Percentiles rank a stretch among this genome's conserved stretches.
phyloP scores from a whole-genome alignment of 768 basidiomycete genomes.

The Lentinula guzmanii region DNA sequence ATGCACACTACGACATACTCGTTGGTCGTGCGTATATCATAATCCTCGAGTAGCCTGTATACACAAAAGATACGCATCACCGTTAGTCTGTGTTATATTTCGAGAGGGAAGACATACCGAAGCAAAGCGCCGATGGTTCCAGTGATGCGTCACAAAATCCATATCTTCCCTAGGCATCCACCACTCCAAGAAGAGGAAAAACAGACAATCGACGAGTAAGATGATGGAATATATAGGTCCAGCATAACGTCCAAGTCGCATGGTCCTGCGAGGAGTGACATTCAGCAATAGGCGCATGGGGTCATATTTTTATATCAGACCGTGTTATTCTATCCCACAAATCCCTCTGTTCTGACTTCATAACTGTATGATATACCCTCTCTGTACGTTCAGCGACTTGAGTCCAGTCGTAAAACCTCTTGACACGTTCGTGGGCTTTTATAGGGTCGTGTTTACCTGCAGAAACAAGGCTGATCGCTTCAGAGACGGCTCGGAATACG shows the following conservation, averaged over 20 bases:
- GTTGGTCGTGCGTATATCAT: neutral
- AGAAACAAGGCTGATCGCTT: constrained; percentile 69
- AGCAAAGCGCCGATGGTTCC: constrained; percentile 41
- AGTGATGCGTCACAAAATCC: constrained; percentile 65
- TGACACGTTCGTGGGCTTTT: constrained; percentile 70
- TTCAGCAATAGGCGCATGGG: neutral
- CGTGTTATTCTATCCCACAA: constrained; percentile 74
- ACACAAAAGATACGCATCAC: neutral
- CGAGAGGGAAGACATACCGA: constrained; percentile 20
- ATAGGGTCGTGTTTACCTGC: constrained; percentile 68
- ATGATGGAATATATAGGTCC: constrained; percentile 89
- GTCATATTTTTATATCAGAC: constrained; percentile 28
- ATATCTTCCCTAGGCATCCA: constrained; percentile 72
- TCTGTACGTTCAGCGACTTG: constrained; percentile 79
- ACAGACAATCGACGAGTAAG: constrained; percentile 82
- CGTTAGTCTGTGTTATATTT: neutral
- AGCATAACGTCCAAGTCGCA: constrained; percentile 71
- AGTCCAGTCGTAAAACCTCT: constrained; percentile 83
- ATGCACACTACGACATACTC: neutral
- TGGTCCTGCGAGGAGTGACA: constrained; percentile 43
- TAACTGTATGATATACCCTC: constrained; percentile 67
- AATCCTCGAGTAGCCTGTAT: neutral
- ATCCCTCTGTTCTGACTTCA: constrained; percentile 56
- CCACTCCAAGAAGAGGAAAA: constrained; percentile 82
- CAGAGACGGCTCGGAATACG: constrained; percentile 74